Evolutionary conservation across 352 stramenopile genomes (phyloP), one percentile per base, ranked within the genome.

Genomic region (Globisporangium lucens): DNA sequence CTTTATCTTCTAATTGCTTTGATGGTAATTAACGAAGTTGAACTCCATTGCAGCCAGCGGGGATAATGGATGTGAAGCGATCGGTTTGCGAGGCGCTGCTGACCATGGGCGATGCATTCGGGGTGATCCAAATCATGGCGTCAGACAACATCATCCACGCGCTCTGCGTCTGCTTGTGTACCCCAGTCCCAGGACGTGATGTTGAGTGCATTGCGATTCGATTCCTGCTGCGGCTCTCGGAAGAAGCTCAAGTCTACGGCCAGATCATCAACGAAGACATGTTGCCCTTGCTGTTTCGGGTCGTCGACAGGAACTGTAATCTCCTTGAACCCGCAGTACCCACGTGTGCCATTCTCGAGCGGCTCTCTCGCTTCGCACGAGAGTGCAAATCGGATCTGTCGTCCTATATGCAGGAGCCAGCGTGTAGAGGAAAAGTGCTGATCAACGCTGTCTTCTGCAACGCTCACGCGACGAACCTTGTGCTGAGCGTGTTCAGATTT

Each of bases 271-370:
- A 89, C 53, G 77, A 89, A 56, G 73, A 76, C 15, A 70, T 90
- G 63, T 51, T 85, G 0, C 71, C 72, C 6, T 58, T 83, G 41
- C 68, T 91, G 12, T 91, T 91, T 46, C 66, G 67, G 51, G 58
- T 79, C 3, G 59, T 97, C 24, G 79, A 93, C 24, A 80, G 83
- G 29, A 83, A 91, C 30, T 70, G 67, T 10, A 83, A 82, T 20
- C 66, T 75, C 0, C 52, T 80, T 20, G 85, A 96, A 24, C 79
- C 89, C 1, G 69, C 78, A 13, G 65, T 67, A 0, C 69, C 75
- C 0, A 71, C 83, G 1, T 93, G 88, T 30, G 69, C 81, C 8
- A 85, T 97, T 4, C 69, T 97, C 5, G 89, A 92, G 30, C 74
- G 80, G 3, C 56, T 97, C 13, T 87, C 86, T 1, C 75, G 80